Conservation (phyloP, 2,329 filamentous ascomycete genomes). For the Botrytis aclada region DNA sequence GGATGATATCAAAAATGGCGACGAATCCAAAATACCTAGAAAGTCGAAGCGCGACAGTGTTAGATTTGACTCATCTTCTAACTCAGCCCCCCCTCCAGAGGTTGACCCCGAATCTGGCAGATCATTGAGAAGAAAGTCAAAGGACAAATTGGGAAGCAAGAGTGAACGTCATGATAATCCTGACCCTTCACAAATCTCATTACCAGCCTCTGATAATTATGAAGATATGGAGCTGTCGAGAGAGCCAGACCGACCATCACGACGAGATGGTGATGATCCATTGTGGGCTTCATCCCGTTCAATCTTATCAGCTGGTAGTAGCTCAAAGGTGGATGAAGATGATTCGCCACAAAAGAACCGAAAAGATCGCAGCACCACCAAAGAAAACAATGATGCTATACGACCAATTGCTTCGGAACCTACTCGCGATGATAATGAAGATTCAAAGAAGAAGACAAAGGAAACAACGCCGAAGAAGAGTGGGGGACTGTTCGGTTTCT, state of each 20-base stretch:
- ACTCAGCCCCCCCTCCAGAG: conserved; percentile 22
- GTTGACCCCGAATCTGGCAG: conserved; percentile 26
- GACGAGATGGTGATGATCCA: conserved; percentile 42
- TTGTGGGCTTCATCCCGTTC: conserved; percentile 45
- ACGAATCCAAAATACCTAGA: conserved; percentile 40
- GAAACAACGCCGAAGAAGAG: conserved; percentile 42
- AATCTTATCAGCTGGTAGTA: conserved; percentile 43
- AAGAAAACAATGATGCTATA: conserved; percentile 48
- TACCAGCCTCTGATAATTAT: conserved; percentile 34
- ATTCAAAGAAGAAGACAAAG: conserved; percentile 39
- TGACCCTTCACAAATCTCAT: conserved; percentile 34
- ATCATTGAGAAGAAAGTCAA: conserved; percentile 29
- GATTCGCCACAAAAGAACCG: conserved; percentile 32
- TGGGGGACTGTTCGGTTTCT: conserved; percentile 46
- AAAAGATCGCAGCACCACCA: conserved; percentile 41
- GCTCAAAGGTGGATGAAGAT: conserved; percentile 37
- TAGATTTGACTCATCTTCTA: conserved; percentile 30
- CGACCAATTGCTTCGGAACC: conserved; percentile 48
- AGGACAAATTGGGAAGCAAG: conserved; percentile 30
- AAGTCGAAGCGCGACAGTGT: conserved; percentile 39
- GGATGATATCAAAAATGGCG: conserved; percentile 35
- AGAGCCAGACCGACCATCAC: conserved; percentile 38
- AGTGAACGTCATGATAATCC: conserved; percentile 31
- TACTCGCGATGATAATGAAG: conserved; percentile 37
- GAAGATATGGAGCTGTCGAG: conserved; percentile 38